Base-by-base conservation (phyloP, 257 asterid species). In the Echium plantagineum region DNA sequence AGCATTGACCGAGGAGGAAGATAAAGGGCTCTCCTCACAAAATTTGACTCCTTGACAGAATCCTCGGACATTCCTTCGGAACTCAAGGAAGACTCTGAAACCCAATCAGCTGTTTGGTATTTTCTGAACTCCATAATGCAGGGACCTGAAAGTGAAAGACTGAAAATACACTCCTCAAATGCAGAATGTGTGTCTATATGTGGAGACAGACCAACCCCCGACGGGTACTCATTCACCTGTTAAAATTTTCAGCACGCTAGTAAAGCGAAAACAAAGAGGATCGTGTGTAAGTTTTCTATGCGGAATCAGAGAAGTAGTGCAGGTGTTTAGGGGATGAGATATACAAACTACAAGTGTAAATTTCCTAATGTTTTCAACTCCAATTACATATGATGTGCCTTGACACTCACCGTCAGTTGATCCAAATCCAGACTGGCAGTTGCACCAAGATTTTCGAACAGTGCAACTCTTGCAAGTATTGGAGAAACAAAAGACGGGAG, bases 161-260 rank as follows among this genome's bases (percentile, higher is more conserved):
- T 91, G 84, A 85, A 85, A 65, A 91, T 91, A 42, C 69, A 77
- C 42, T 79, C 94, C 59, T 85, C 96, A 64, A 91, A 91, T 28
- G 98, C 97, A 38, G 98, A 91, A 84, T 88, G 98, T 12, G 98
- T 91, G 75, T 91, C 98, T 63, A 91, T 85, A 62, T 91, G 98
- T 7, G 98, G 97, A 70, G 98, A 80, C 78, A 91, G 73, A 21
- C 98, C 98, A 63, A 91, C 94, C 15, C 98, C 98, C 24, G 83
- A 77, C 52, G 96, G 90, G 72, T 91, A 91, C 73, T 91, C 98
- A 63, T 91, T 91, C n/a, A 91, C 94, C 98, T 91, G 80, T 73
- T 21, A 6, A 53, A 17, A 63, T 38, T 51, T 30, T 31, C 52
- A n/a, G 65, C 68, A 46, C 26, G 60, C 32, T 21, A 38, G 64